phyloP scores from a whole-genome alignment of 2,329 filamentous ascomycete genomes.

The Colletotrichum orbiculare region DNA sequence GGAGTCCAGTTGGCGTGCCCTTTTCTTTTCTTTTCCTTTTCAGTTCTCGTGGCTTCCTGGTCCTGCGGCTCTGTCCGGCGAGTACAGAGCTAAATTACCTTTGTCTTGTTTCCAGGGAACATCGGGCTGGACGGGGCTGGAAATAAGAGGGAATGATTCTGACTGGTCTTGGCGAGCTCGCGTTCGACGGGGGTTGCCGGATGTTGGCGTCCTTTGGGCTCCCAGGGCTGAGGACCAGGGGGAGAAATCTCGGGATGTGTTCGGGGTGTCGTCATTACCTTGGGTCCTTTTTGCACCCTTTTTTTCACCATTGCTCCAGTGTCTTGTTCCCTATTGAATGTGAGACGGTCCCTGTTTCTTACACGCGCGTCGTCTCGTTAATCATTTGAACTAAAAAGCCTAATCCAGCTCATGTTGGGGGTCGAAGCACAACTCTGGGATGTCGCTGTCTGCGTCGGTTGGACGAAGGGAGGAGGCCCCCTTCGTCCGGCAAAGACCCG shows the following conservation, averaged over 20 bases:
- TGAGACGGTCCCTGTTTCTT: neutral
- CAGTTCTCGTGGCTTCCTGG: neutral
- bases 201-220: neutral
- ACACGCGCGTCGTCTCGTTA: neutral
- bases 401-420: neutral
- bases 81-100: no score
- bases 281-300: neutral
- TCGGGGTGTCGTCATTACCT: constrained; percentile 32
- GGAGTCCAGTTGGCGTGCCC: neutral
- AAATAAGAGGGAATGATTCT: constrained; percentile 36
- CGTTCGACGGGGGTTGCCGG: neutral
- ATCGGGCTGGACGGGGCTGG: constrained; percentile 21
- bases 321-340: neutral
- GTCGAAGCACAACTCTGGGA: neutral
- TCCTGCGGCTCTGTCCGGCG: constrained; percentile 20
- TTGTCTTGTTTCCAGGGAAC: neutral
- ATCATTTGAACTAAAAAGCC: neutral
- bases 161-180: constrained; percentile 2
- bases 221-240: constrained; percentile 31
- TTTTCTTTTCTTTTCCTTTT: neutral
- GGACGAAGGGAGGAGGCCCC: constrained; percentile 4
- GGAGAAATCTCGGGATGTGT: constrained; percentile 35
- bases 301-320: neutral
- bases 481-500: constrained; percentile 30
- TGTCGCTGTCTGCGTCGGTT: constrained; percentile 18